These are phyloP conservation scores for Ochetophila trinervis DNA, from an alignment of 306 rosid species.

Conservation along the genomic window DNA sequence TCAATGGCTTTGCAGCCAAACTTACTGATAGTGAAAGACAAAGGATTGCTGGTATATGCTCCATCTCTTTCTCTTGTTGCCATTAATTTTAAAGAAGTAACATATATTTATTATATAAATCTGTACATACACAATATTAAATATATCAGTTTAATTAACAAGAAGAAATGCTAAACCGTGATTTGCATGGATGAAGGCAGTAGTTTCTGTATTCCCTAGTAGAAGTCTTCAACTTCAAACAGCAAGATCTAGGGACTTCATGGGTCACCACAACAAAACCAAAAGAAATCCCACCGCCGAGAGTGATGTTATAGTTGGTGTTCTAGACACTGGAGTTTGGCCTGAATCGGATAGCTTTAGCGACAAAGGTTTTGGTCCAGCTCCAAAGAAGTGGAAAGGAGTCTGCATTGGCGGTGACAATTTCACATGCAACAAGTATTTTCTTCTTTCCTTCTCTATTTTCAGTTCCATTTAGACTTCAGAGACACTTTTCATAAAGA, in stretches of 20 bases:
- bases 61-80: background rate
- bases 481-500: background rate
- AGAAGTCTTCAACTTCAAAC: constrained; percentile 17
- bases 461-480: background rate
- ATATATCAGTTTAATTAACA: background rate
- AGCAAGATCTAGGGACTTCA: constrained; percentile 38
- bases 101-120: no score
- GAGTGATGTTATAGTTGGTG: constrained; percentile 29
- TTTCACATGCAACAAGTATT: constrained; percentile 35
- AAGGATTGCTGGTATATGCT: constrained; percentile 19
- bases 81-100: no score
- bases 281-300: background rate
- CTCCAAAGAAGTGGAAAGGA: constrained; percentile 33
- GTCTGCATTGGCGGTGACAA: constrained; percentile 21
- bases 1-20: constrained; percentile 35
- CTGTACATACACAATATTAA: background rate
- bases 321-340: constrained; percentile 35
- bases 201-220: constrained; percentile 32
- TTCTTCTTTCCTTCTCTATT: background rate
- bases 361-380: constrained; percentile 22
- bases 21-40: constrained; percentile 19
- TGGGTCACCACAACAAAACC: constrained; percentile 10
- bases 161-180: background rate
- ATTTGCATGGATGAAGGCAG: constrained; percentile 16
- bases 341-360: constrained; percentile 32